These are phyloP conservation scores for Penicillium atrosanguineum DNA, from an alignment of 495 filamentous ascomycete genomes.

Conservation along the genomic window DNA sequence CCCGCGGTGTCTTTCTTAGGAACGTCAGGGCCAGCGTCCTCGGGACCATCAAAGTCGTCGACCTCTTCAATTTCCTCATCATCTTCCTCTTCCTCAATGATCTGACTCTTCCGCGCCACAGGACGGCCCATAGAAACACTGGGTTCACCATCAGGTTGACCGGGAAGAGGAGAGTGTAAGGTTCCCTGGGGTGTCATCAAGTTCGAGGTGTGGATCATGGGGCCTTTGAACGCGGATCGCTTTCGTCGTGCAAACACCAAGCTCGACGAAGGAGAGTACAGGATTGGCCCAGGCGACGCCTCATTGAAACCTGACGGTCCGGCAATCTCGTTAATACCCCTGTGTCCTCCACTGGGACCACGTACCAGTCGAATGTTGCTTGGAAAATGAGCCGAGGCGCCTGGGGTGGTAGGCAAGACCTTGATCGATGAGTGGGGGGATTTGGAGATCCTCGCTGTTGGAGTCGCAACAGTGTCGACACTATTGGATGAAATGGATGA, in stretches of 20 bases:
- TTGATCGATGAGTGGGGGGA: constrained; percentile 90
- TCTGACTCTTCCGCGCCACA: constrained; percentile 55
- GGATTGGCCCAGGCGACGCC: constrained; percentile 34
- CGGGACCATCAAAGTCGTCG: constrained; percentile 60
- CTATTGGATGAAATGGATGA: constrained; percentile 88
- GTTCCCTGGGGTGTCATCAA: constrained; percentile 35
- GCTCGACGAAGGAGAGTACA: constrained; percentile 55
- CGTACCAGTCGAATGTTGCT: constrained; percentile 84
- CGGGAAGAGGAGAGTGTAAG: constrained; percentile 38
- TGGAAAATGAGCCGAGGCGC: constrained; percentile 67
- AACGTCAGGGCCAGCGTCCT: constrained; percentile 25
- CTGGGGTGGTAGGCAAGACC: constrained; percentile 90
- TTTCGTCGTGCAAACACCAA: constrained; percentile 91
- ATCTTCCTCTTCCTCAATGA: constrained; percentile 88
- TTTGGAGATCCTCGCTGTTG: constrained; percentile 61
- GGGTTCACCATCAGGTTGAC: constrained; percentile 46
- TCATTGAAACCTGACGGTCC: constrained; percentile 39
- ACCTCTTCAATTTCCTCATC: constrained; percentile 71
- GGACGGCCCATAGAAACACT: constrained; percentile 55
- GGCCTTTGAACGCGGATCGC: constrained; percentile 84
- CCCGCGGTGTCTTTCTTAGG: not conserved
- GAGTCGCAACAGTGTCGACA: constrained; percentile 62
- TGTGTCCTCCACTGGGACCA: constrained; percentile 38
- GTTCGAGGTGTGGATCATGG: constrained; percentile 60
- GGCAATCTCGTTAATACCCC: constrained; percentile 25